phyloP scores from a whole-genome alignment of 2,329 filamentous ascomycete genomes.

The Ophiostoma ips region DNA sequence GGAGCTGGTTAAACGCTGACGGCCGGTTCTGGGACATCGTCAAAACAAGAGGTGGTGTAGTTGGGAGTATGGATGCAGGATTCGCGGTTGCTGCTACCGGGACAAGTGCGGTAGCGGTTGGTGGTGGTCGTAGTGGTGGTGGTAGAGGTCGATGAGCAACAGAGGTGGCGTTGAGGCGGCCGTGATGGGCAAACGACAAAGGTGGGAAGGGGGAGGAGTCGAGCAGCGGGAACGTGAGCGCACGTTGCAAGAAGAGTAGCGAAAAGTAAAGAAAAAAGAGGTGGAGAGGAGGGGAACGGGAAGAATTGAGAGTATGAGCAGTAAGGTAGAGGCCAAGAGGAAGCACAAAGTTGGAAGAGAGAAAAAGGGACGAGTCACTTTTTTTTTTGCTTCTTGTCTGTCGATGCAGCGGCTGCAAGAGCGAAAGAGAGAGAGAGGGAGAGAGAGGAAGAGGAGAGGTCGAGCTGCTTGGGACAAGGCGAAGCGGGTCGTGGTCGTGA shows the following conservation, averaged over 20 bases:
- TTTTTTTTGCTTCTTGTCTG: not conserved
- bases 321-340: not conserved
- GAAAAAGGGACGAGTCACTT: not conserved
- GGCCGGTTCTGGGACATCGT: slow-evolving; percentile 83
- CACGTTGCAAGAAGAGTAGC: not conserved
- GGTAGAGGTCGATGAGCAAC: slow-evolving; percentile 4
- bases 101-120: slow-evolving; percentile 8
- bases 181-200: slow-evolving; percentile 20
- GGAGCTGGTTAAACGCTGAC: slow-evolving; percentile 71
- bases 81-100: slow-evolving; percentile 15
- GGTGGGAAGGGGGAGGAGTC: not conserved
- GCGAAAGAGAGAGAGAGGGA: too few species aligned
- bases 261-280: not conserved
- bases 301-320: too few species aligned
- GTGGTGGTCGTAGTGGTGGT: not conserved
- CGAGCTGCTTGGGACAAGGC: too few species aligned
- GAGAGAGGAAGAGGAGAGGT: too few species aligned
- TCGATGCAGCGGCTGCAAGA: not conserved
- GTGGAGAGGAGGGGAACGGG: not conserved
- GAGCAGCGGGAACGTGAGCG: not conserved
- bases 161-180: slow-evolving; percentile 16
- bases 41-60: slow-evolving; percentile 6
- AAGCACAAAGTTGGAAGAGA: not conserved
- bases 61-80: not conserved
- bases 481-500: too few species aligned